Base-by-base conservation (phyloP, 139 green algal species). In the Picochlorum costavermella region DNA sequence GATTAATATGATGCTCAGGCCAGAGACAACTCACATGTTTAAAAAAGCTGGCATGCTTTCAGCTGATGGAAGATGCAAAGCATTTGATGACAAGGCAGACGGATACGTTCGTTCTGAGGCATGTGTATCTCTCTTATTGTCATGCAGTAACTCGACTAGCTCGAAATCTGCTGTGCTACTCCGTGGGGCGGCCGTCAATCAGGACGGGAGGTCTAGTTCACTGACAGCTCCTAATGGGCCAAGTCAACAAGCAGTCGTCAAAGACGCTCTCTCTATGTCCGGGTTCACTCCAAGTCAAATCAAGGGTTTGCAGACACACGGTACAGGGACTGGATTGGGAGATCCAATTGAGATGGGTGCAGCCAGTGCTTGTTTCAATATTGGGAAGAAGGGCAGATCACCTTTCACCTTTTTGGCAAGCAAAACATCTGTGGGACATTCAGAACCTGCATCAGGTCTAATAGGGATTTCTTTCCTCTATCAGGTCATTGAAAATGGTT, bases 271-370 rank as follows among this genome's bases (percentile, higher is more conserved):
- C 40, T 72, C 70, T 8, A 40, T 36, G 2, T 53, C 56, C 51
- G 55, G 8, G 4, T 20, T 31, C 5, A 44, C 29, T 5, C 10
- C 14, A 6, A 11, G 50, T 5, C 23, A 69, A 50, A 20, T 82
- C 30, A 26, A 43, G 5, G 68, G 46, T 3, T 46, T 87, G 28
- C 56, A 75, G 13, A 61, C 76, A 36, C 70, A 81, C 48, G 63
- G 70, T 55, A 85, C 77, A 14, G 88, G 86, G 51, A 95, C 88
- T 6, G 61, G 78, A 9, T 77, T 94, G 57, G 88, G 88, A 9
- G 88, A 95, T 64, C 87, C 88, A n/a, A 92, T 95, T 30, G 88
- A 95, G 70, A 57, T 93, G 2, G 83, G 86, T 11, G 73, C 74
- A 10, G 48, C n/a, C 9, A 28, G 12, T 45, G 33, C 36, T 16